Evolutionary conservation across 192 early-diverging fungal genomes (phyloP).

Genomic region (Piromyces finnis): DNA sequence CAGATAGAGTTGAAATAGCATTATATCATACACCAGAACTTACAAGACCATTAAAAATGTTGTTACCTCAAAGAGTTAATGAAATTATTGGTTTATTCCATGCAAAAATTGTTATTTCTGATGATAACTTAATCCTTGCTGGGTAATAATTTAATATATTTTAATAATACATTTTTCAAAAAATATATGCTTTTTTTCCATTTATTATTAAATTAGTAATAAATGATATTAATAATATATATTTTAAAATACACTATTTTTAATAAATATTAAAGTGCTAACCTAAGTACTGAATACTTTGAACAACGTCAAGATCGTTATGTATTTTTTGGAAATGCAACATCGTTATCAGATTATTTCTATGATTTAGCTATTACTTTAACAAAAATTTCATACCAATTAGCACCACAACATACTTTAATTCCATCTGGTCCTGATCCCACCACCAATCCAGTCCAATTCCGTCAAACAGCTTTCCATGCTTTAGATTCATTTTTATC

Average conservation of each 20-base stretch:
- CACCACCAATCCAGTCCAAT: neutral
- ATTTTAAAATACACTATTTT: too few relatives aligned
- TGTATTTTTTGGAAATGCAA: constrained; percentile 37
- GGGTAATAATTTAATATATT: neutral
- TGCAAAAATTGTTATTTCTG: constrained; percentile 82
- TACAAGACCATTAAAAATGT: constrained; percentile 40
- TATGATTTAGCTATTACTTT: constrained; percentile 41
- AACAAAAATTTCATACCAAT: constrained; percentile 14
- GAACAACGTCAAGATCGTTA: constrained; percentile 90
- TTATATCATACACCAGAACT: constrained; percentile 81
- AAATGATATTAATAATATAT: too few relatives aligned
- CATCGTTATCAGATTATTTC: constrained; percentile 50
- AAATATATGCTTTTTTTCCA: too few relatives aligned
- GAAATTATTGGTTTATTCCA: constrained; percentile 90
- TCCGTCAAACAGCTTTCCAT: neutral
- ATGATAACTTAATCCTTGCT: constrained; percentile 34
- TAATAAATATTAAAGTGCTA: constrained; percentile 69
- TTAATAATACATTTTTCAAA: too few relatives aligned
- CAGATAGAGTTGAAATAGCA: constrained; percentile 40
- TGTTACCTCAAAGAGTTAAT: constrained; percentile 72
- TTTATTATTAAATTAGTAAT: too few relatives aligned
- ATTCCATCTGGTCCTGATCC: neutral
- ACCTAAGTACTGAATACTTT: constrained; percentile 88
- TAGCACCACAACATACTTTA: neutral
- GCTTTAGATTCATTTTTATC: neutral